Base-by-base conservation (phyloP, 495 filamentous ascomycete genomes). In the Articulospora tetracladia region DNA sequence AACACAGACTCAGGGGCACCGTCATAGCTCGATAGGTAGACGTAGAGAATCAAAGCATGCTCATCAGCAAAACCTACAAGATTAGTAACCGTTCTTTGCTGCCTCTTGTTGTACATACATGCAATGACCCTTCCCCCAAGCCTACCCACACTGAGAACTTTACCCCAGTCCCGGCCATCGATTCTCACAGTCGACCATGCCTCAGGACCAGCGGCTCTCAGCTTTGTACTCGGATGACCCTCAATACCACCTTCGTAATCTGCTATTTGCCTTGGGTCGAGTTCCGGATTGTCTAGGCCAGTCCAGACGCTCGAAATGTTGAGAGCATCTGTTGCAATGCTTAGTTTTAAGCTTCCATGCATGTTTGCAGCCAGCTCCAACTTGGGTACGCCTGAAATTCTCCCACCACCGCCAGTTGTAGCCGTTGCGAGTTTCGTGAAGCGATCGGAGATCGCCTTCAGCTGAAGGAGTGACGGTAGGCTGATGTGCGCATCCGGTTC, bases 401-500 rank as follows among this genome's bases (percentile, higher is more conserved):
- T 56, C 50, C 61, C 23, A n/a, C 60, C 61, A 44, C 63, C 28
- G 19, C 74, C 61, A 22, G 53, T 60, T 7, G 81, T 68, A 1
- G 76, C 75, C 17, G 72, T 58, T 47, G 78, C 77, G 0, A 97
- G 81, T 62, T 90, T 93, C 46, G 91, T 97, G 75, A 97, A 96
- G 41, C 94, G 87, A 71, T 98, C 94, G 6, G 88, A 92, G 59
- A 98, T 93, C 57, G 85, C 85, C 64, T 97, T 97, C 53, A 98
- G 74, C 63, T 95, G 91, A 7, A 87, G 68, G 2, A 98, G 75
- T 0, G 88, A 84, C 0, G 94, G 94, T 0, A 98, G 83, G 34
- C 90, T 82, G 72, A 98, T 93, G 74, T 98, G 89, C 1, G 96
- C 92, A 68, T 98, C 93, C 44, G 93, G 92, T 66, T 97, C 92